Percentiles rank a stretch among this genome's conserved stretches.
Conservation (phyloP, 2,329 filamentous ascomycete genomes). For the Cytospora piceae region DNA sequence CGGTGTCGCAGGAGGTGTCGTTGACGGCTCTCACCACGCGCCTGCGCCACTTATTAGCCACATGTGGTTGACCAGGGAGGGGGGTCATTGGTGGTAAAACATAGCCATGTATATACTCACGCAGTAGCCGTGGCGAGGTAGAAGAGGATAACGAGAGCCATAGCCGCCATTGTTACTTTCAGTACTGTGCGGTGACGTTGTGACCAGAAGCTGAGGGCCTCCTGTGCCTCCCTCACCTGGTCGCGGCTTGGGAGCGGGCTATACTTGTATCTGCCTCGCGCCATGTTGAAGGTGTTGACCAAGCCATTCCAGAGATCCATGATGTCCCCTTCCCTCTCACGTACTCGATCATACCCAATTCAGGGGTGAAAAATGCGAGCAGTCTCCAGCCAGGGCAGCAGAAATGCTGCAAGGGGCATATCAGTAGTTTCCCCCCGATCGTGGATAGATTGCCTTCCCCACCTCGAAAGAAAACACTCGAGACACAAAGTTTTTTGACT, state of each 20-base stretch:
- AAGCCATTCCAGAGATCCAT: constrained; percentile 27
- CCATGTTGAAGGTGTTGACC: constrained; percentile 28
- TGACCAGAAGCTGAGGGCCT: constrained; percentile 32
- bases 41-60: constrained; percentile 17
- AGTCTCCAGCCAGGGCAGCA: not conserved
- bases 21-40: constrained; percentile 26
- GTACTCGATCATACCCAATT: constrained; percentile 1
- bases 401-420: not conserved
- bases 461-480: not conserved
- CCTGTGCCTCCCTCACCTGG: constrained; percentile 28
- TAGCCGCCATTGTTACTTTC: constrained; percentile 32
- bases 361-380: not conserved
- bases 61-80: not conserved
- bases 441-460: not conserved
- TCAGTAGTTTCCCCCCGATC: not conserved
- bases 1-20: constrained; percentile 52
- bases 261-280: constrained; percentile 37
- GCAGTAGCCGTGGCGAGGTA: constrained; percentile 34
- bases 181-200: constrained; percentile 32
- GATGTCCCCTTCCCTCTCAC: not conserved
- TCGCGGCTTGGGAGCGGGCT: constrained; percentile 32
- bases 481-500: not conserved
- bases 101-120: constrained; percentile 32
- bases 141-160: constrained; percentile 32
- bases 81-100: not conserved